Evolutionary conservation across 371 early-diverging fungal species (phyloP).

Genomic region (Hamiltosporidium tvaerminnensis): DNA sequence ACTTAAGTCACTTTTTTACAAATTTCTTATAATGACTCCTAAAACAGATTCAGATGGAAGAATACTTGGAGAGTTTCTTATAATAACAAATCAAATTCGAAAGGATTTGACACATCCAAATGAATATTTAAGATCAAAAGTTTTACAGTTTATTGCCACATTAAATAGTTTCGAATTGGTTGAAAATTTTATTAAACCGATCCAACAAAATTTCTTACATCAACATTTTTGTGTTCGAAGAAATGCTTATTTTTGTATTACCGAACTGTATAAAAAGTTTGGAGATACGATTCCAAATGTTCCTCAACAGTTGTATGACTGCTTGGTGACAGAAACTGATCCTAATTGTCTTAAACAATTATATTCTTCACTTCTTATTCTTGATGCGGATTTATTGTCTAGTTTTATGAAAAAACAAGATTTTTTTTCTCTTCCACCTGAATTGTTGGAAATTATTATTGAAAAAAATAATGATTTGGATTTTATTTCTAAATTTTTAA

Average conservation of each 20-base stretch:
- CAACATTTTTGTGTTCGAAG: slow-evolving; percentile 39
- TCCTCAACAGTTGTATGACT: slow-evolving; percentile 13
- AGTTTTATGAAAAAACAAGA: slow-evolving; percentile 19
- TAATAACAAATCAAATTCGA: slow-evolving; percentile 47
- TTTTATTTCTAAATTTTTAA: no score
- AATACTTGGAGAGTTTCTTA: slow-evolving; percentile 33
- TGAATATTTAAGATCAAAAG: slow-evolving; percentile 47
- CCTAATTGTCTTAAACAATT: slow-evolving; percentile 11
- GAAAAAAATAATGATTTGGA: slow-evolving; percentile 10
- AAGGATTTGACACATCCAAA: slow-evolving; percentile 50
- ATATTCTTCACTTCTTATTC: slow-evolving; percentile 5
- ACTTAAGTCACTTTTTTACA: slow-evolving; percentile 46
- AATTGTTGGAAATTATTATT: slow-evolving; percentile 21
- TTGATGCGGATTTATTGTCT: not conserved
- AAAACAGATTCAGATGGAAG: slow-evolving; percentile 28
- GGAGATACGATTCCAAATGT: slow-evolving; percentile 19
- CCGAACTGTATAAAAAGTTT: slow-evolving; percentile 15
- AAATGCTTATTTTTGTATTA: slow-evolving; percentile 33
- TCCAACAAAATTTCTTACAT: slow-evolving; percentile 46
- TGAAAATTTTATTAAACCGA: slow-evolving; percentile 26
- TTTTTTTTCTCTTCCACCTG: slow-evolving; percentile 6
- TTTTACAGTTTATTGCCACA: slow-evolving; percentile 31
- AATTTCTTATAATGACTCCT: slow-evolving; percentile 35
- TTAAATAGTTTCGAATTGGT: slow-evolving; percentile 26
- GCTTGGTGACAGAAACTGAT: slow-evolving; percentile 33